Conservation (phyloP, 345 rosid genomes). For the Aquilaria yunnanensis region DNA sequence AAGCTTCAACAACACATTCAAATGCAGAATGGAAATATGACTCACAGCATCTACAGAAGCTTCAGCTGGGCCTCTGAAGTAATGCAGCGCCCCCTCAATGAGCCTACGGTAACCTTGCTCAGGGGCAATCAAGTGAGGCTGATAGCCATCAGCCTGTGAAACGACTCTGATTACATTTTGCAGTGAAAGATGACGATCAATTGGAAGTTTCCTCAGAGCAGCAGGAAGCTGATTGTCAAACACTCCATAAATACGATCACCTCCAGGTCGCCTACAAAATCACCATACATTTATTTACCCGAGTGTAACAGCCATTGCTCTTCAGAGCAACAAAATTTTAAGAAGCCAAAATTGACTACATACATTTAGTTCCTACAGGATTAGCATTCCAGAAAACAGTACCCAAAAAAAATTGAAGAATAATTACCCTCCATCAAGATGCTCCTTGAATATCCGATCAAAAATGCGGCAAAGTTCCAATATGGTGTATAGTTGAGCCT, state of each 20-base stretch:
- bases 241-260: slow-evolving; percentile 79
- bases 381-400: no score
- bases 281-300: no score
- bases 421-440: slow-evolving; percentile 87
- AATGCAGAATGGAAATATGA: neutral
- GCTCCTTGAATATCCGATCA: slow-evolving; percentile 89
- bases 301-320: no score
- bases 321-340: no score
- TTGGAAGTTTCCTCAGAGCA: slow-evolving; percentile 82
- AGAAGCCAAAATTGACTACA: no score
- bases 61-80: slow-evolving; percentile 85
- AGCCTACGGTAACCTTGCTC: slow-evolving; percentile 82
- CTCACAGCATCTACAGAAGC: slow-evolving; percentile 89
- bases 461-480: slow-evolving; percentile 85
- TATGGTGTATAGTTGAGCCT: slow-evolving; percentile 83
- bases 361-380: no score
- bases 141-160: slow-evolving; percentile 86
- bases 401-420: no score
- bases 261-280: slow-evolving; percentile 63
- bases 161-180: slow-evolving; percentile 72
- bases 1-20: neutral
- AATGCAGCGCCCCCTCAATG: slow-evolving; percentile 56
- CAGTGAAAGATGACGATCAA: slow-evolving; percentile 76
- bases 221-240: slow-evolving; percentile 89
- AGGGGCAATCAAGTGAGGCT: slow-evolving; percentile 84